phyloP scores from a whole-genome alignment of 2,329 filamentous ascomycete species.

The Neonectria ditissima region DNA sequence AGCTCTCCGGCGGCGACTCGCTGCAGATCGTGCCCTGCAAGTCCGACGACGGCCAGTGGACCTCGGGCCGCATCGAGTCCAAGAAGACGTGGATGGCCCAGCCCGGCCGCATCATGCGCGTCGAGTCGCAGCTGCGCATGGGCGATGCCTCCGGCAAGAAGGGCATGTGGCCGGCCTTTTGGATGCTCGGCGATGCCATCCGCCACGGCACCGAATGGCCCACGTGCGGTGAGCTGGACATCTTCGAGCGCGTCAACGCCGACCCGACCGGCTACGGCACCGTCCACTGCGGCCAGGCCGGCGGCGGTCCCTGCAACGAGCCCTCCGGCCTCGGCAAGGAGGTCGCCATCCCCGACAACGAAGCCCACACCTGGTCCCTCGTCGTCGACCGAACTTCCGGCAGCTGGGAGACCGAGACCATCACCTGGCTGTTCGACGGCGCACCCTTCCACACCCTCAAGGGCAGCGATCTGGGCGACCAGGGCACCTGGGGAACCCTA shows the following conservation, averaged over 20 bases:
- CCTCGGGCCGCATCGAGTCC: constrained; percentile 63
- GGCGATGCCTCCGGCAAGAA: constrained; percentile 56
- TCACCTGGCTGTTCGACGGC: constrained; percentile 63
- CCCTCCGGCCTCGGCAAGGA: constrained; percentile 53
- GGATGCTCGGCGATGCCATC: constrained; percentile 62
- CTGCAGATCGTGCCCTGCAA: constrained; percentile 63
- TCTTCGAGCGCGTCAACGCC: constrained; percentile 63
- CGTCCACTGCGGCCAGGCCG: constrained; percentile 58
- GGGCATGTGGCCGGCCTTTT: constrained; percentile 67
- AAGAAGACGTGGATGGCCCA: constrained; percentile 59
- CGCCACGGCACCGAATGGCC: constrained; percentile 61
- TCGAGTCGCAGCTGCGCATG: constrained; percentile 60
- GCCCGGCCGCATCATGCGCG: constrained; percentile 54
- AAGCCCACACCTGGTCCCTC: constrained; percentile 63
- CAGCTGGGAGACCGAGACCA: constrained; percentile 59
- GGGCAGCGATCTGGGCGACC: constrained; percentile 55
- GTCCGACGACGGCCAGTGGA: constrained; percentile 56
- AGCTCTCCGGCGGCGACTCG: constrained; percentile 63
- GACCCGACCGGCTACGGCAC: constrained; percentile 59
- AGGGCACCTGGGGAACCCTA: constrained; percentile 58
- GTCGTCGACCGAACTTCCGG: constrained; percentile 58
- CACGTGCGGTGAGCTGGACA: constrained; percentile 63
- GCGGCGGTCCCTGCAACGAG: constrained; percentile 62
- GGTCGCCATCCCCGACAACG: constrained; percentile 57
- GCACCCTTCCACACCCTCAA: constrained; percentile 56